Conservation (phyloP, 1,284 basidiomycete genomes). For the Fereydounia khargensis region DNA sequence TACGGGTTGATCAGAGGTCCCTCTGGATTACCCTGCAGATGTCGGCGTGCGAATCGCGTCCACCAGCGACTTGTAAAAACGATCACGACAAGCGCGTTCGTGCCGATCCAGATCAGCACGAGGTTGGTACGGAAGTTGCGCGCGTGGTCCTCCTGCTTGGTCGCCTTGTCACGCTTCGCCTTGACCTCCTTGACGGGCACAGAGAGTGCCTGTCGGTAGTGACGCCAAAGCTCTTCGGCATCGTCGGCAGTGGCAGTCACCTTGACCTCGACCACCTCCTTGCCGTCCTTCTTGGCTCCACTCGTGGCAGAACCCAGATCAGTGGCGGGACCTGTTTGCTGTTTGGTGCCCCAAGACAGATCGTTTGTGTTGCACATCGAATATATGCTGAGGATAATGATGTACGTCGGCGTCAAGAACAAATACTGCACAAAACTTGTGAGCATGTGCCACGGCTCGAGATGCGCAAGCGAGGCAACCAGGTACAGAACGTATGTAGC, state of each 20-base stretch:
- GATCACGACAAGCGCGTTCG: constrained; percentile 44
- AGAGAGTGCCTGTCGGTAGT: constrained; percentile 49
- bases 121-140: constrained; percentile 83
- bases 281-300: constrained; percentile 28
- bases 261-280: constrained; percentile 46
- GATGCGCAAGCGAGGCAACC: constrained; percentile 43
- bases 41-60: constrained; percentile 23
- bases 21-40: constrained; percentile 3
- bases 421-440: constrained; percentile 52
- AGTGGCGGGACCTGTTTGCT: constrained; percentile 37
- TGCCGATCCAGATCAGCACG: constrained; percentile 71
- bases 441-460: constrained; percentile 55
- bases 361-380: constrained; percentile 55
- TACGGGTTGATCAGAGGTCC: constrained; percentile 30
- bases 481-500: constrained; percentile 55
- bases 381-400: constrained; percentile 53
- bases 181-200: constrained; percentile 20
- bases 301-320: constrained; percentile 47
- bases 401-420: constrained; percentile 49
- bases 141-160: constrained; percentile 52
- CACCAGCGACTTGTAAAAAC: constrained; percentile 42
- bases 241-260: constrained; percentile 49
- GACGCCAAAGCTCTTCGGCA: constrained; percentile 48
- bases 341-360: constrained; percentile 54
- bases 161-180: constrained; percentile 39